phyloP scores from a whole-genome alignment of 2,329 filamentous ascomycete genomes.

The Scorias spongiosa region DNA sequence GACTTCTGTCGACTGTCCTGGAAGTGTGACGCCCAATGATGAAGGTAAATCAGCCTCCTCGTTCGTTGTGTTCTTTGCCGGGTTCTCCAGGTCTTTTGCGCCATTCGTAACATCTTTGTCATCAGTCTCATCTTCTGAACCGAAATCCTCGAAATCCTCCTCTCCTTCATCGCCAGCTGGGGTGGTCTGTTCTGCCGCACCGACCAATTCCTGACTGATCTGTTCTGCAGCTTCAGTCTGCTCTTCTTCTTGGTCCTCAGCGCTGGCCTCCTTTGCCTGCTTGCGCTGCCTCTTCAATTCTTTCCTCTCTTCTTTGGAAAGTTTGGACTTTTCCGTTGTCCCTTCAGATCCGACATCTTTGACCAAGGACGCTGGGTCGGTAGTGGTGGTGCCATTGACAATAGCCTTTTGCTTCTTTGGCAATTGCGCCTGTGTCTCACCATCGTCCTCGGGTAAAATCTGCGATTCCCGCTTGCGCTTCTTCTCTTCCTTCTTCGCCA shows the following conservation, averaged over 20 bases:
- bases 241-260: slow-evolving; percentile 5
- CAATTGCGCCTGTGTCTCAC: background rate
- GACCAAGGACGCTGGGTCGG: background rate
- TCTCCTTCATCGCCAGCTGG: slow-evolving; percentile 2
- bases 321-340: background rate
- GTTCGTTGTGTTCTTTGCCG: slow-evolving; percentile 18
- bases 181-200: slow-evolving; percentile 8
- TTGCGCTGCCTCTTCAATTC: slow-evolving; percentile 20
- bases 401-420: background rate
- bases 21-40: slow-evolving; percentile 39
- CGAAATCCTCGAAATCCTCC: slow-evolving; percentile 4
- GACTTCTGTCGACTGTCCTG: slow-evolving; percentile 45
- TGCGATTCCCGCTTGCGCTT: slow-evolving; percentile 5
- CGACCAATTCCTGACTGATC: slow-evolving; percentile 16
- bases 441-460: background rate
- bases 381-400: background rate
- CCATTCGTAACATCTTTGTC: slow-evolving; percentile 21
- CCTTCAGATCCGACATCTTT: slow-evolving; percentile 3
- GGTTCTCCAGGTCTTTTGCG: slow-evolving; percentile 17
- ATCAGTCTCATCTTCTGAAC: slow-evolving; percentile 21
- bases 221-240: slow-evolving; percentile 12
- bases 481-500: slow-evolving; percentile 5
- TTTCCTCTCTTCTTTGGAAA: slow-evolving; percentile 12
- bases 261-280: slow-evolving; percentile 5
- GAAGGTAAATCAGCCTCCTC: slow-evolving; percentile 37